Percentiles rank a stretch among this genome's conserved stretches.
Evolutionary conservation across 2,329 filamentous ascomycete species (phyloP).

Genomic region (Aspergillus intermedius): DNA sequence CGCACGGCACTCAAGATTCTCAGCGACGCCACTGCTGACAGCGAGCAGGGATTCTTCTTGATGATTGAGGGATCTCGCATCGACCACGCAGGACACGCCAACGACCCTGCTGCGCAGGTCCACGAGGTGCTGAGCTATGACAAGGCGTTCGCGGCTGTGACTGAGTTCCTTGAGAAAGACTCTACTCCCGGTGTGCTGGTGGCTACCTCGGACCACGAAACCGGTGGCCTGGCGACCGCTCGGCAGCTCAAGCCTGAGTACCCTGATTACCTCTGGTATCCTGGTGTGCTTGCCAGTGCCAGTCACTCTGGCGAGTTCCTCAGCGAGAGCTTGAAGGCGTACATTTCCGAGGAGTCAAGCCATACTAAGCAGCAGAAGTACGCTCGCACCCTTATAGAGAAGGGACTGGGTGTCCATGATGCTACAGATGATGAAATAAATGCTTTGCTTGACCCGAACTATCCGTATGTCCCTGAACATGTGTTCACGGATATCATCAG

Average conservation of each 20-base stretch:
- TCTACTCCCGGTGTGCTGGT: slow-evolving; percentile 71
- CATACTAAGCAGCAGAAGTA: slow-evolving; percentile 52
- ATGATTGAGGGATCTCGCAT: slow-evolving; percentile 98
- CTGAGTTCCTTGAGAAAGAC: slow-evolving; percentile 75
- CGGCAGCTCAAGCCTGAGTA: slow-evolving; percentile 61
- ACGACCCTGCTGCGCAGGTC: slow-evolving; percentile 77
- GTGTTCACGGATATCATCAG: slow-evolving; percentile 80
- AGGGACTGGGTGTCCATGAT: slow-evolving; percentile 71
- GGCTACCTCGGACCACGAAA: slow-evolving; percentile 92
- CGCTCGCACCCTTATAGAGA: slow-evolving; percentile 61
- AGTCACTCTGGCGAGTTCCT: slow-evolving; percentile 69
- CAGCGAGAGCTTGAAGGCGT: slow-evolving; percentile 53
- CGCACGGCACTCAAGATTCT: slow-evolving; percentile 72
- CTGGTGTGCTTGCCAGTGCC: slow-evolving; percentile 70
- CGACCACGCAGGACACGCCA: slow-evolving; percentile 85
- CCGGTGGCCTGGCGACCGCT: slow-evolving; percentile 77
- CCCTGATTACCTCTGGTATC: slow-evolving; percentile 73
- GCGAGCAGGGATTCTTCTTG: slow-evolving; percentile 90
- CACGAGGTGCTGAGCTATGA: slow-evolving; percentile 96
- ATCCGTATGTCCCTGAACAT: slow-evolving; percentile 51
- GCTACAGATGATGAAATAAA: slow-evolving; percentile 65
- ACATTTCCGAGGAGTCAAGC: slow-evolving; percentile 44
- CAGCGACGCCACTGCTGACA: slow-evolving; percentile 71
- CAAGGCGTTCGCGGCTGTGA: slow-evolving; percentile 70
- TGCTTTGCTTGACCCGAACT: slow-evolving; percentile 51